These are phyloP conservation scores for Terana coerulea DNA, from an alignment of 768 basidiomycete species.

Conservation along the genomic window DNA sequence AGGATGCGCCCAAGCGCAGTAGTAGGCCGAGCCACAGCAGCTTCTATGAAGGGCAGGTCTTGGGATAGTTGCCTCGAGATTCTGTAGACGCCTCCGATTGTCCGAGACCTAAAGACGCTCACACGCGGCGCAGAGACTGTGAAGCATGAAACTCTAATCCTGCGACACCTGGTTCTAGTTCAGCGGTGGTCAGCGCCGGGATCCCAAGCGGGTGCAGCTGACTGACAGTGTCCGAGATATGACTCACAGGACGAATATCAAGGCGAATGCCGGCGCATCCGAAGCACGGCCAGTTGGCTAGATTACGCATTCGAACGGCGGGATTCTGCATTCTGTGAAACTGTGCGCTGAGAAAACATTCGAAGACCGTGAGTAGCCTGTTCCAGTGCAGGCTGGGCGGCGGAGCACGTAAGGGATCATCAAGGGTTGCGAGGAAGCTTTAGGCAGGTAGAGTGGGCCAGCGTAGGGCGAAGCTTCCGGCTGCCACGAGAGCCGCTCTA, in stretches of 20 bases:
- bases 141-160: conserved; percentile 6
- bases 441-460: conserved; percentile 6
- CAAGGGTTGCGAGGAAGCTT: too few relatives aligned
- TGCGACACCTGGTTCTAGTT: background rate
- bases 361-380: too few relatives aligned
- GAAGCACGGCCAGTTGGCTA: too few relatives aligned
- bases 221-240: background rate
- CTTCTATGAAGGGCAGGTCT: background rate
- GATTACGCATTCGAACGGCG: too few relatives aligned
- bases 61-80: background rate
- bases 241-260: background rate
- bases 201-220: background rate
- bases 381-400: too few relatives aligned
- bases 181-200: background rate
- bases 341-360: too few relatives aligned
- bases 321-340: too few relatives aligned
- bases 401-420: too few relatives aligned
- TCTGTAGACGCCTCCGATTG: background rate
- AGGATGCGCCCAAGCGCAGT: background rate
- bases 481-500: background rate
- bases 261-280: too few relatives aligned
- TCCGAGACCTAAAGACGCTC: background rate
- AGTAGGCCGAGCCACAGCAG: background rate
- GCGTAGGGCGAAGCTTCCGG: background rate
- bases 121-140: conserved; percentile 1